Base-by-base conservation (phyloP, 495 filamentous ascomycete genomes). In the Penicillium pulvis region DNA sequence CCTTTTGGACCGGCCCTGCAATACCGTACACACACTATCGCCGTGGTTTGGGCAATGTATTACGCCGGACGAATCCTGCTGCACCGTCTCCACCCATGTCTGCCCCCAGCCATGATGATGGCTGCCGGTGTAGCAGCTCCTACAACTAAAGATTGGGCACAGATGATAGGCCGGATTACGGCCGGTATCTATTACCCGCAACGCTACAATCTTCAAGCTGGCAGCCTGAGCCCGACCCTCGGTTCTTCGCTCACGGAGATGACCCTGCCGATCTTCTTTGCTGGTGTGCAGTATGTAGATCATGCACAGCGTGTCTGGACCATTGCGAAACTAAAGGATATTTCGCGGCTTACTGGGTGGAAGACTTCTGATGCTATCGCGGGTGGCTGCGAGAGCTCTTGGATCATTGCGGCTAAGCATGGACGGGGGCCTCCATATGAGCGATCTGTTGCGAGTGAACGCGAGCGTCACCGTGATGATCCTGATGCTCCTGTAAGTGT, bases 21-120 rank as follows among this genome's bases (percentile, higher is more conserved):
- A 65, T 97, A 93, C 70, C 85, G 92, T 41, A 92, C 90, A 2
- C 91, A 91, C 70, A 87, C 85, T 23, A 94, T 97, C 62, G 89
- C 88, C 14, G 87, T 89, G 36, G 79, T 98, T 20, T 93, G 91
- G 87, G 86, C 85, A 63, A 86, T 90, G 53, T 96, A 88, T 68
- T 89, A 93, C 74, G 89, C 90, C 70, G 87, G 85, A 3, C 80
- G 90, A 28, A 92, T 98, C 50, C 75, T 93, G 47, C 81, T 91
- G 20, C 75, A 91, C 50, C 82, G 94, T 36, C 75, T 88, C 1
- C 92, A 96, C 60, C 94, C 94, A 0, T 84, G 81, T 2, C 96
- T 97, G 92, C 94, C 92, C 6, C 91, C 93, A 0, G 83, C 91
- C n/a, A 87, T 92, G 54, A 93, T 96, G 86, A 79, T 90, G 42